Base-by-base conservation (phyloP, 768 basidiomycete genomes). In the Lentinula lateritia region DNA sequence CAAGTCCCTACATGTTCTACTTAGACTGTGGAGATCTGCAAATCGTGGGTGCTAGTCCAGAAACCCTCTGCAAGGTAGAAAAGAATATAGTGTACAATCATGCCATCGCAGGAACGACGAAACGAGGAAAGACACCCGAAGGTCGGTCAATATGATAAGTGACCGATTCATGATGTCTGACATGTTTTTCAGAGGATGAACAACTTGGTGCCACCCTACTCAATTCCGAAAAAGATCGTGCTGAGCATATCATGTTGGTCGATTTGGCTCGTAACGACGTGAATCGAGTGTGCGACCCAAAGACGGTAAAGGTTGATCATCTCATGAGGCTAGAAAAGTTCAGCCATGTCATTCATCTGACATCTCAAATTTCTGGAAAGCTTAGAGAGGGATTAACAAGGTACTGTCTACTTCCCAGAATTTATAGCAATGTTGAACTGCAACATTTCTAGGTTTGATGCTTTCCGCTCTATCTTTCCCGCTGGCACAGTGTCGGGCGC, bases 1-100 rank as follows among this genome's bases (percentile, higher is more conserved):
- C 97, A 1, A 96, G 93, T 59, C 97, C 97, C 15, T 98, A 99
- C 75, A 98, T 97, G 95, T 99, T 95, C 75, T 99, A 95, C 71
- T 73, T 99, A 67, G 92, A 98, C 68, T 96, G 94, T 66, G 92
- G 92, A 5, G 93, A 93, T 60, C 71, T 96, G 10, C 95, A 98
- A 73, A 80, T 99, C 39, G 95, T 98, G n/a, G 97, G 97, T 10
- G 97, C 97, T 1, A 96, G 93, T 67, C 97, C 97, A 0, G 97
- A 99, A 75, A 98, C 95, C 5, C 79, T 99, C 4, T 98, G 97
- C 77, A 98, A 95, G 72, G 94, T 99, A 23, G 88, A 93, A 73
- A 83, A 80, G 68, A 92, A 94, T 69, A 88, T 92, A 61, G 96
- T 99, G 4, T 96, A 82, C 73, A 98, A 98, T 69, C 97, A 99